Percentiles rank a stretch among this genome's conserved stretches.
phyloP scores from a whole-genome alignment of 768 basidiomycete species.

The Hygrophorus pudorinus region DNA sequence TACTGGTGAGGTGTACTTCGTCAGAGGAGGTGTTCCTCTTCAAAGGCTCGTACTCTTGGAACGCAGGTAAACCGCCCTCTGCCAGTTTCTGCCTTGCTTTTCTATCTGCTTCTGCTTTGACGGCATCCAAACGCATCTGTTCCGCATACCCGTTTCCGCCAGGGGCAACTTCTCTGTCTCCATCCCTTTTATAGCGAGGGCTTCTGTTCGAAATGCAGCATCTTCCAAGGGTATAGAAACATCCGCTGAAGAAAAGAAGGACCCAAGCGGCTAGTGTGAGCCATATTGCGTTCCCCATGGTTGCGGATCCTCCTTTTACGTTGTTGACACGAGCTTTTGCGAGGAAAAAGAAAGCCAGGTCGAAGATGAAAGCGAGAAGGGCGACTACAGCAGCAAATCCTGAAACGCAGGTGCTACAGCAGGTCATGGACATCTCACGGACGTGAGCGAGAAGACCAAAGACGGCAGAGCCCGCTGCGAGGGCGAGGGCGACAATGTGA shows the following conservation, averaged over 20 bases:
- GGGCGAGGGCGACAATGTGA: slow-evolving; percentile 77
- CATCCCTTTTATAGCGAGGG: slow-evolving; percentile 29
- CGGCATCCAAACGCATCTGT: slow-evolving; percentile 69
- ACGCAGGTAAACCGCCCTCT: slow-evolving; percentile 67
- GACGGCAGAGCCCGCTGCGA: slow-evolving; percentile 60
- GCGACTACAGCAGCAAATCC: slow-evolving; percentile 73
- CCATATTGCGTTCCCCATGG: slow-evolving; percentile 87
- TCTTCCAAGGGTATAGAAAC: slow-evolving; percentile 75
- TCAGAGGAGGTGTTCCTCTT: slow-evolving; percentile 49
- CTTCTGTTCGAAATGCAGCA: slow-evolving; percentile 65
- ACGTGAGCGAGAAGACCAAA: slow-evolving; percentile 87
- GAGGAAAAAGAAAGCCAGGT: slow-evolving; percentile 84
- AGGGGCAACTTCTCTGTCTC: slow-evolving; percentile 22
- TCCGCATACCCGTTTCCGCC: slow-evolving; percentile 35
- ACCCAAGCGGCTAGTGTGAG: slow-evolving; percentile 81
- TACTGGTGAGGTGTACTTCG: slow-evolving; percentile 43
- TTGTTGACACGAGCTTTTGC: slow-evolving; percentile 77
- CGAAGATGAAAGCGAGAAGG: slow-evolving; percentile 86
- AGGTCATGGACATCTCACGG: slow-evolving; percentile 77
- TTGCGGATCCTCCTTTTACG: slow-evolving; percentile 52
- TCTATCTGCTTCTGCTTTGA: slow-evolving; percentile 80
- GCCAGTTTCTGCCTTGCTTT: slow-evolving; percentile 53
- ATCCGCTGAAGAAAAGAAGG: slow-evolving; percentile 83
- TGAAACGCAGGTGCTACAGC: slow-evolving; percentile 72
- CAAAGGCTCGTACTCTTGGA: slow-evolving; percentile 67